These are phyloP conservation scores for Apiospora pterosperma DNA, from an alignment of 2,329 filamentous ascomycete genomes.

Conservation along the genomic window DNA sequence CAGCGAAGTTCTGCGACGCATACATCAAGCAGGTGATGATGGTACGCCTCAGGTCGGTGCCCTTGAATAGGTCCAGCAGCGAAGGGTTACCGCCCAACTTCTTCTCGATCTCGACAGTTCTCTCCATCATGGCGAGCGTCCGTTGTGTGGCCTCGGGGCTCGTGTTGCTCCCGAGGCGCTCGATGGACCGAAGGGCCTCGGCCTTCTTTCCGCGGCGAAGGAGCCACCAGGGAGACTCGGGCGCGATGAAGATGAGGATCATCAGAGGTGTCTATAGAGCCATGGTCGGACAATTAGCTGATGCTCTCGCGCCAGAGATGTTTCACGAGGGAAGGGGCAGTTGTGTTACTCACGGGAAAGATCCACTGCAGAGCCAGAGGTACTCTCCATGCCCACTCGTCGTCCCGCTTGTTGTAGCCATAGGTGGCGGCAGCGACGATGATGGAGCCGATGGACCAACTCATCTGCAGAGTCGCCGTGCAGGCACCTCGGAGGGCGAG, in stretches of 20 bases:
- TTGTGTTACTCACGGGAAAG: constrained; percentile 35
- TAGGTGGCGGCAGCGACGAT: constrained; percentile 55
- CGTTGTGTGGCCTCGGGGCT: constrained; percentile 41
- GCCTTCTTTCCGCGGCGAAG: constrained; percentile 17
- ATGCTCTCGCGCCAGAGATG: background rate
- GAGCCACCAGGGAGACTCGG: constrained; percentile 12
- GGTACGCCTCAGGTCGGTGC: constrained; percentile 29
- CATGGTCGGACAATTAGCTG: constrained; percentile 18
- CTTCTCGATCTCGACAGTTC: constrained; percentile 33
- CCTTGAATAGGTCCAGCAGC: constrained; percentile 37
- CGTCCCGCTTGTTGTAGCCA: constrained; percentile 38
- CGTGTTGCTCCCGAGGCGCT: constrained; percentile 20
- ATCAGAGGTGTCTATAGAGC: constrained; percentile 26
- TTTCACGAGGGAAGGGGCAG: background rate
- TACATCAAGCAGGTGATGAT: constrained; percentile 25
- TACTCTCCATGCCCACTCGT: constrained; percentile 35
- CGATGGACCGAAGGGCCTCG: constrained; percentile 25
- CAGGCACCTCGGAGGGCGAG: constrained; percentile 51
- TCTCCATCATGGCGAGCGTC: constrained; percentile 35
- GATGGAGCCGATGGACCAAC: constrained; percentile 59
- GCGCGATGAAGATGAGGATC: constrained; percentile 7
- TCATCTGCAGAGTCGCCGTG: constrained; percentile 62
- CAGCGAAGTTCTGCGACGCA: constrained; percentile 39
- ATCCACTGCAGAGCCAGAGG: constrained; percentile 58
- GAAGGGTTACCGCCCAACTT: constrained; percentile 24